Base-by-base conservation (phyloP, 1,284 basidiomycete genomes). In the Chondrostereum purpureum region DNA sequence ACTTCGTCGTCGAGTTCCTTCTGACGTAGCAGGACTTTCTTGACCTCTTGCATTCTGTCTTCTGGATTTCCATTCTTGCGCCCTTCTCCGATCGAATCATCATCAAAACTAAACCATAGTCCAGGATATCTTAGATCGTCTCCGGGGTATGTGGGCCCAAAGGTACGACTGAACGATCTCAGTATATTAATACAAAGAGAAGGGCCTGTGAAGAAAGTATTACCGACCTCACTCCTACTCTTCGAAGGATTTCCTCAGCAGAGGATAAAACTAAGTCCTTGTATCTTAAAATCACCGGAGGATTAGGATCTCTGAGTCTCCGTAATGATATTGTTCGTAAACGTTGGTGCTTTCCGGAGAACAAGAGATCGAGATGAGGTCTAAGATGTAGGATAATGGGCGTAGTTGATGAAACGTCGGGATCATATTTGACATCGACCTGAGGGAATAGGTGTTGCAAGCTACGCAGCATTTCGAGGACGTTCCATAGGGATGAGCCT, bases 71-170 rank as follows among this genome's bases (percentile, higher is more conserved):
- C 52, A 8, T 68, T 63, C 53, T 77, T 78, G 48, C 75, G 55
- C 3, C 71, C 68, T 42, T 82, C 78, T 1, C 62, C 61, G 36
- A 77, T 66, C 17, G 10, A 11, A 55, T 85, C 87, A 48, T 83
- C 84, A 35, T 80, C 83, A 56, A 88, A 84, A 52, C 80, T 80
- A 57, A 93, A 93, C 68, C 78, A 81, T 17, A 92, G 72, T 0
- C 90, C 91, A 0, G 91, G 91, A 62, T 89, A 91, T 40, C 74
- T 75, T 58, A 92, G 61, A 51, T 82, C 79, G 46, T 87, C 83
- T 31, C 85, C 84, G 11, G 82, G 76, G 61, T 89, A 92, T 0
- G 91, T 92, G 4, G 91, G 91, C 0, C 90, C 90, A 59, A 93
- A 88, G 4, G 79, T 77, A 37, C 80, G 74, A 47, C 77, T 84